Evolutionary conservation across 164 flowering plant species (phyloP).

Genomic region (Nymphaea thermarum): DNA sequence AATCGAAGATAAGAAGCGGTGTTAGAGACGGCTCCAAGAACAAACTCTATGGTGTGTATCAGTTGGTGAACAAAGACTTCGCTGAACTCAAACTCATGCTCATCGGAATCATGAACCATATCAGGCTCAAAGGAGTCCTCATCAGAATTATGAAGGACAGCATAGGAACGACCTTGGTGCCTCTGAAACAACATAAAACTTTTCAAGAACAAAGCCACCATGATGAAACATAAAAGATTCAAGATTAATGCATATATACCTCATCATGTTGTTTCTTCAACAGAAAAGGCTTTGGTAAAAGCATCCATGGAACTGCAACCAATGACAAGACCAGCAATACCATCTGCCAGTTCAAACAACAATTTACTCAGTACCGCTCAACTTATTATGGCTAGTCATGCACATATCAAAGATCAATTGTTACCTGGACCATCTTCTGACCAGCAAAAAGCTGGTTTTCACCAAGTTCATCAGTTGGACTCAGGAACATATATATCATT

Average conservation of each 20-base stretch:
- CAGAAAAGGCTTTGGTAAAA: slow-evolving; percentile 88
- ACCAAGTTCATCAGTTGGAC: slow-evolving; percentile 94
- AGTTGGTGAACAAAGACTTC: slow-evolving; percentile 96
- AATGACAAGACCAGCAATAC: slow-evolving; percentile 61
- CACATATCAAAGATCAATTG: slow-evolving; percentile 1
- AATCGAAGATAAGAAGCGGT: slow-evolving; percentile 97
- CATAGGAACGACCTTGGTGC: slow-evolving; percentile 72
- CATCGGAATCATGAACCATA: slow-evolving; percentile 46
- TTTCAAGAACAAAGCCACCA: neutral
- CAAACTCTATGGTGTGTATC: slow-evolving; percentile 96
- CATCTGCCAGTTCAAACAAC: slow-evolving; percentile 28
- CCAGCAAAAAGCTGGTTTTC: slow-evolving; percentile 93
- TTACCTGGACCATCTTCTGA: slow-evolving; percentile 78
- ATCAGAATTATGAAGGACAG: slow-evolving; percentile 44
- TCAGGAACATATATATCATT: slow-evolving; percentile 96
- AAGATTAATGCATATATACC: slow-evolving; percentile 19
- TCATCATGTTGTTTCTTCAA: slow-evolving; percentile 73
- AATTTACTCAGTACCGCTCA: neutral
- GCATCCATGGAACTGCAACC: slow-evolving; percentile 97
- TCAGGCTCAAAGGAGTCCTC: slow-evolving; percentile 49
- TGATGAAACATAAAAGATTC: neutral
- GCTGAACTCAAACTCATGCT: slow-evolving; percentile 85
- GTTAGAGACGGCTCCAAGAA: slow-evolving; percentile 96
- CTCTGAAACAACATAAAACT: slow-evolving; percentile 42
- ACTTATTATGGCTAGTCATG: neutral